Evolutionary conservation across 768 basidiomycete genomes (phyloP).

Genomic region (Coprinellus micaceus): DNA sequence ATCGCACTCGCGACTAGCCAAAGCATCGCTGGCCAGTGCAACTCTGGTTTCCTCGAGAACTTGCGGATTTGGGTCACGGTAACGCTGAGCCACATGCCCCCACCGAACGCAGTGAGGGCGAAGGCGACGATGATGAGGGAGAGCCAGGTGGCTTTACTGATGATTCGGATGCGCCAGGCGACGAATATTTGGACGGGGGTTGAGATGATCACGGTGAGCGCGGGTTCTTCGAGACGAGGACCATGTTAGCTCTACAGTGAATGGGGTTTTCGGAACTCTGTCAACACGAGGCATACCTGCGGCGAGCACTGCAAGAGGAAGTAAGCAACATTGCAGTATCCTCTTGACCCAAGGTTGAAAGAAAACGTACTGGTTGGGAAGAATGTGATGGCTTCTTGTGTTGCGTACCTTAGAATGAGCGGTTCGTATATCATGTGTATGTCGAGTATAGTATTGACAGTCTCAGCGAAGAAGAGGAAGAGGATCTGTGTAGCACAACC

Average conservation of each 20-base stretch:
- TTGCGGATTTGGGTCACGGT: slow-evolving; percentile 31
- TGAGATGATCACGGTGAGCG: slow-evolving; percentile 32
- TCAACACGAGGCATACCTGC: slow-evolving; percentile 18
- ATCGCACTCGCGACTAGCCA: slow-evolving; percentile 43
- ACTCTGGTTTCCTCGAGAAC: slow-evolving; percentile 39
- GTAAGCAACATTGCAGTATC: background rate
- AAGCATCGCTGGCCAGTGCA: slow-evolving; percentile 40
- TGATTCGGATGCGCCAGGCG: slow-evolving; percentile 38
- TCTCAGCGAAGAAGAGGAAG: slow-evolving; percentile 34
- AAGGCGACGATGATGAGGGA: slow-evolving; percentile 29
- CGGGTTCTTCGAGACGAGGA: background rate
- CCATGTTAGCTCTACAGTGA: slow-evolving; percentile 24
- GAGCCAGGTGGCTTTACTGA: slow-evolving; percentile 37
- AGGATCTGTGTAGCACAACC: slow-evolving; percentile 18
- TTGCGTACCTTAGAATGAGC: slow-evolving; percentile 30
- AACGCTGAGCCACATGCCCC: slow-evolving; percentile 40
- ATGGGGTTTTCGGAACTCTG: slow-evolving; percentile 25
- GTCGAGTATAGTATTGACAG: slow-evolving; percentile 31
- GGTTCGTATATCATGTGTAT: slow-evolving; percentile 39
- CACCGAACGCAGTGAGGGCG: slow-evolving; percentile 37
- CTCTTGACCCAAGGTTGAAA: background rate
- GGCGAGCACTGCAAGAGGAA: slow-evolving; percentile 24
- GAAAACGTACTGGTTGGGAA: slow-evolving; percentile 27
- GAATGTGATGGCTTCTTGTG: slow-evolving; percentile 17
- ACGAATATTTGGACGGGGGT: slow-evolving; percentile 48